Conservation (phyloP, 192 early-diverging fungal species). For the Chytriomyces hyalinus region DNA sequence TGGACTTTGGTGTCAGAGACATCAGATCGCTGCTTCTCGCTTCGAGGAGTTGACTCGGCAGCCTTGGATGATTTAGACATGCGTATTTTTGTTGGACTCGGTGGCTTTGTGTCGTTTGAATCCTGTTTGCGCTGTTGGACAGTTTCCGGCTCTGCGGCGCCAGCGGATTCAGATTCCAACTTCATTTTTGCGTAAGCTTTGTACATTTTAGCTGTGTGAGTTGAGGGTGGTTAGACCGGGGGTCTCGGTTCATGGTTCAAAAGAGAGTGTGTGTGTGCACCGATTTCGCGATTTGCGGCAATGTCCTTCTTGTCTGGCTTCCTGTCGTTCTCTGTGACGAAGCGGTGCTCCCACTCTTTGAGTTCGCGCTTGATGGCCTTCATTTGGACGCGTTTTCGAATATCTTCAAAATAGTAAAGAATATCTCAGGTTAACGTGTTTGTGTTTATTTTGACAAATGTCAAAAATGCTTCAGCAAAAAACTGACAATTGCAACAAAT, state of each 20-base stretch:
- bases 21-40: neutral
- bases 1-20: neutral
- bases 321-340: conserved; percentile 48
- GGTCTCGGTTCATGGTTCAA: neutral
- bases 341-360: conserved; percentile 63
- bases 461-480: too few relatives aligned
- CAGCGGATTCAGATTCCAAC: conserved; percentile 24
- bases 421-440: too few relatives aligned
- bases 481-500: too few relatives aligned
- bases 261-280: conserved; percentile 10
- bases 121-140: neutral
- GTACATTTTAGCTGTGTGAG: conserved; percentile 47
- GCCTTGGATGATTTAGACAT: neutral
- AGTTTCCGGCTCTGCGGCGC: neutral
- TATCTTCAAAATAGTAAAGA: too few relatives aligned
- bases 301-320: conserved; percentile 66
- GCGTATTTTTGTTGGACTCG: neutral
- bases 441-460: too few relatives aligned
- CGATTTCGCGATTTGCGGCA: conserved; percentile 50
- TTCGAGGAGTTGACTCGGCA: neutral
- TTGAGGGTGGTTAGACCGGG: neutral
- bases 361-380: conserved; percentile 59
- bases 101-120: neutral
- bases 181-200: conserved; percentile 63
- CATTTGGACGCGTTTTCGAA: conserved; percentile 7